A percentile compares a stretch with the other conserved stretches of the same genome.
Evolutionary conservation across 257 asterid species (phyloP).

Genomic region (Solanum appendiculatum): DNA sequence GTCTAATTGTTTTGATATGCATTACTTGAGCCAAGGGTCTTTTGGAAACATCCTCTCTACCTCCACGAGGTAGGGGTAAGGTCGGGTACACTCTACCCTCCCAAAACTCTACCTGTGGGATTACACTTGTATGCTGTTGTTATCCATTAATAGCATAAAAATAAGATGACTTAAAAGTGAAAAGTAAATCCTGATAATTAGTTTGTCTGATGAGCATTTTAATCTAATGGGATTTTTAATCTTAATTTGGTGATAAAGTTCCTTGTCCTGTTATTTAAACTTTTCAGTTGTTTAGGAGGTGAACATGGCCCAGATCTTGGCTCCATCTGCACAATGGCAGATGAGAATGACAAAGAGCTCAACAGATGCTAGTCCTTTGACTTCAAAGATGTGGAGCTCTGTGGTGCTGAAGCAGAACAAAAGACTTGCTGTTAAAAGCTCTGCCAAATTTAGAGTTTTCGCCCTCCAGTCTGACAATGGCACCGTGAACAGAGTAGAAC

Average conservation of each 20-base stretch:
- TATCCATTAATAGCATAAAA: not conserved
- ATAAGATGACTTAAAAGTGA: not conserved
- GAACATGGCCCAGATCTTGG: slow-evolving; percentile 89
- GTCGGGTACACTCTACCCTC: not conserved
- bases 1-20: not conserved
- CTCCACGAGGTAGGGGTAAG: not conserved
- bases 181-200: not conserved
- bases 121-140: not conserved
- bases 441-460: slow-evolving; percentile 53
- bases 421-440: slow-evolving; percentile 39
- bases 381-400: slow-evolving; percentile 66
- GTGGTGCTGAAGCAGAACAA: slow-evolving; percentile 60
- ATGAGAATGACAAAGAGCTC: slow-evolving; percentile 61
- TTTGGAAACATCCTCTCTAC: not conserved
- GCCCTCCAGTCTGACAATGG: slow-evolving; percentile 50
- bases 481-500: slow-evolving; percentile 79
- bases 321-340: slow-evolving; percentile 96
- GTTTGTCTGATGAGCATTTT: not conserved
- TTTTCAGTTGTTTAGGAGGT: slow-evolving; percentile 23
- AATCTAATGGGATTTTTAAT: not conserved
- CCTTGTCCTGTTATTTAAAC: not conserved
- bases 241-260: not conserved
- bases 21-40: not conserved
- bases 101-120: not conserved
- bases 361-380: slow-evolving; percentile 42